Percentiles rank a stretch among this genome's conserved stretches.
Evolutionary conservation across 1,284 basidiomycete genomes (phyloP).

Genomic region (Lentinus polychrous): DNA sequence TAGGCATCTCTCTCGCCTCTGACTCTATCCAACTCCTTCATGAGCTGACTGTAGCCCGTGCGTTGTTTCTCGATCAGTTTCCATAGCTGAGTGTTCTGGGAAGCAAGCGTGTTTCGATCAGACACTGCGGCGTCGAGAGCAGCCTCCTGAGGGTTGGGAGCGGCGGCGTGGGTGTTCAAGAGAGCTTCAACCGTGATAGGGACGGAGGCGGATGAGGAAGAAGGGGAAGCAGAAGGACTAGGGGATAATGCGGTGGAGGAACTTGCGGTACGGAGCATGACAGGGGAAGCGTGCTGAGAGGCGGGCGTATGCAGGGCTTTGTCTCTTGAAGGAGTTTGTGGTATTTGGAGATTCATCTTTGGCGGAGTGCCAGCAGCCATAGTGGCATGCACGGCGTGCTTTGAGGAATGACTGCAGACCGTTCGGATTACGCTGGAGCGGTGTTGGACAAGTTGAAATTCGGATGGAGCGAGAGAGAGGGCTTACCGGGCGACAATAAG

Average conservation of each 20-base stretch:
- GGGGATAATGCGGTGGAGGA: conserved; percentile 21
- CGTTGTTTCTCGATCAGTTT: conserved; percentile 88
- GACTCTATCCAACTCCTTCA: conserved; percentile 78
- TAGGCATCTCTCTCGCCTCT: conserved; percentile 72
- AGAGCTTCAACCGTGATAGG: conserved; percentile 47
- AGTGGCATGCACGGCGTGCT: not conserved
- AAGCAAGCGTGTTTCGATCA: conserved; percentile 72
- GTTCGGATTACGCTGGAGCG: too few relatives aligned
- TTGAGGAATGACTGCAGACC: too few relatives aligned
- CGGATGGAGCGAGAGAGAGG: too few relatives aligned
- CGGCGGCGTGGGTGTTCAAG: conserved; percentile 42
- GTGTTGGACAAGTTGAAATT: too few relatives aligned
- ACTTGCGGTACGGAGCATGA: conserved; percentile 17
- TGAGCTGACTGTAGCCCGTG: conserved; percentile 59
- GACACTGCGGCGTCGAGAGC: conserved; percentile 69
- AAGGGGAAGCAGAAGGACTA: conserved; percentile 12
- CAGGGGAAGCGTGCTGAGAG: conserved; percentile 16
- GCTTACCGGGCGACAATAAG: too few relatives aligned
- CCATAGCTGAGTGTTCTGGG: conserved; percentile 87
- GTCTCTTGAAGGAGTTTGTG: conserved; percentile 15
- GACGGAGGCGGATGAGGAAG: conserved; percentile 21
- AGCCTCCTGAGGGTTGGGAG: conserved; percentile 49
- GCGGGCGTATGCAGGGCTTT: conserved; percentile 16
- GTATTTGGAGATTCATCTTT: conserved; percentile 12
- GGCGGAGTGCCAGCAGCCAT: conserved; percentile 5